Percentiles rank a stretch among this genome's conserved stretches.
Evolutionary conservation across 257 asterid genomes (phyloP).

Genomic region (Henckelia pumila): DNA sequence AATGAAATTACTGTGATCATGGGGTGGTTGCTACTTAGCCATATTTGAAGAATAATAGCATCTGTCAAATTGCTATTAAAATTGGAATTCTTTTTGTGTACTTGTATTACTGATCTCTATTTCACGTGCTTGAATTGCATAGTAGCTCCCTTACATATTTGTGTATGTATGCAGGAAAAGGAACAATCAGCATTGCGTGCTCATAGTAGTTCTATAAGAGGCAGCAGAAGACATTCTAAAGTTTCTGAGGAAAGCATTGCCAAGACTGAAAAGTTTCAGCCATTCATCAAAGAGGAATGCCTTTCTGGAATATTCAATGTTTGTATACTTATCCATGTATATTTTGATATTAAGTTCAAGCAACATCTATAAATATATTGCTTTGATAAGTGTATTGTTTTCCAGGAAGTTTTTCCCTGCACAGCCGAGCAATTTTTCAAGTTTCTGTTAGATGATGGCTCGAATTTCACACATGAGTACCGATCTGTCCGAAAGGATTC

Average conservation of each 20-base stretch:
- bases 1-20: background rate
- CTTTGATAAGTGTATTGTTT: slow-evolving; percentile 22
- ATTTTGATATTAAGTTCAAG: slow-evolving; percentile 17
- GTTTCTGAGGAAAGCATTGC: slow-evolving; percentile 45
- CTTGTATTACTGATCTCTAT: background rate
- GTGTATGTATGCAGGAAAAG: slow-evolving; percentile 48
- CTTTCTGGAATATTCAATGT: slow-evolving; percentile 66
- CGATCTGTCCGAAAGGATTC: slow-evolving; percentile 69
- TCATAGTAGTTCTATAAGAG: slow-evolving; percentile 57
- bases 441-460: slow-evolving; percentile 66
- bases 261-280: slow-evolving; percentile 48
- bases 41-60: background rate
- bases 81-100: background rate
- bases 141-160: slow-evolving; percentile 20
- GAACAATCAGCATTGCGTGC: slow-evolving; percentile 79
- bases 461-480: slow-evolving; percentile 74
- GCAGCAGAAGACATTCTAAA: slow-evolving; percentile 37
- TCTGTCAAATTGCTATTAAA: slow-evolving; percentile 13
- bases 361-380: background rate
- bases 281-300: slow-evolving; percentile 83
- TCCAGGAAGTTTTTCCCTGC: slow-evolving; percentile 82
- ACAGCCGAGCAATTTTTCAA: slow-evolving; percentile 80
- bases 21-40: background rate
- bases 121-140: slow-evolving; percentile 10
- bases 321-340: slow-evolving; percentile 25